Conservation (phyloP, 2,329 filamentous ascomycete species). For the Fusarium coicis region DNA sequence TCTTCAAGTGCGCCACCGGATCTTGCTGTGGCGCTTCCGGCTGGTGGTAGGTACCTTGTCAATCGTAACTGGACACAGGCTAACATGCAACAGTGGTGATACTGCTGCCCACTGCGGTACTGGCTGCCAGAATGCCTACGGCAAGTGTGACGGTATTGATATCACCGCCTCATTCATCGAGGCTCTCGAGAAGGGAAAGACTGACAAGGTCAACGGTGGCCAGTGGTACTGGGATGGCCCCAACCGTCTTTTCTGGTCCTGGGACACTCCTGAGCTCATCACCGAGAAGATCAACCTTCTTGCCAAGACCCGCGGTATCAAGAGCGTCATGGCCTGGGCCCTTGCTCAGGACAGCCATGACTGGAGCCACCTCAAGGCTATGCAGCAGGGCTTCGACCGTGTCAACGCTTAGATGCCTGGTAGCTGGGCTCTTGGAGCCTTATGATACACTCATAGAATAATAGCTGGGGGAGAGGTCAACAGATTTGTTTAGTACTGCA, state of each 20-base stretch:
- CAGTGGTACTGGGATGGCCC: conserved; percentile 65
- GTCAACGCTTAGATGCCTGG: not conserved
- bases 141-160: conserved; percentile 34
- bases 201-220: conserved; percentile 61
- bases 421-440: not conserved
- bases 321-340: conserved; percentile 65
- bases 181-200: conserved; percentile 54
- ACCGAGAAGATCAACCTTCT: conserved; percentile 60
- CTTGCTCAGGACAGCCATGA: conserved; percentile 60
- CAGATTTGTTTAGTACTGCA: not conserved
- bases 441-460: not conserved
- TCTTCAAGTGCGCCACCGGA: conserved; percentile 24
- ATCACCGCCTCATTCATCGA: conserved; percentile 50
- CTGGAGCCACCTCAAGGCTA: conserved; percentile 56
- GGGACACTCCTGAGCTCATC: conserved; percentile 63
- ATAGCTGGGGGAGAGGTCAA: not conserved
- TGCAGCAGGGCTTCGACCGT: conserved; percentile 47
- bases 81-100: conserved; percentile 17
- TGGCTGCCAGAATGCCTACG: conserved; percentile 36
- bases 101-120: conserved; percentile 34
- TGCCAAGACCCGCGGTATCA: conserved; percentile 51
- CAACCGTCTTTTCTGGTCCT: conserved; percentile 63
- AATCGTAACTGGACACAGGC: rapidly evolving
- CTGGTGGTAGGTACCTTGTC: conserved; percentile 31
- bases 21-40: conserved; percentile 36